phyloP scores from a whole-genome alignment of 352 stramenopile species.

The Saprolegnia parasitica region DNA sequence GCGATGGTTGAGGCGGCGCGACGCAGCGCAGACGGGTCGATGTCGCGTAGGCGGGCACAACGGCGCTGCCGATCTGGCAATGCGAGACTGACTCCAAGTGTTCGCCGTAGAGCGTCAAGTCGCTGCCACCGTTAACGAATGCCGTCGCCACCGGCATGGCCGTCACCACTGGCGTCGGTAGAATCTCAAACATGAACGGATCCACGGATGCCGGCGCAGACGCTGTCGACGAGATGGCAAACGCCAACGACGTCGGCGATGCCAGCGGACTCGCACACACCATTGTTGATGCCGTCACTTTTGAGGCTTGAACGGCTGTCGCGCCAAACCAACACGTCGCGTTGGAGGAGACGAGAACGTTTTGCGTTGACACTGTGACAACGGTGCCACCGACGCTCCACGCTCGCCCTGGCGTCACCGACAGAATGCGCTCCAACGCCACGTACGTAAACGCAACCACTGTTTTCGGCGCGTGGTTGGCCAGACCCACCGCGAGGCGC shows the following conservation, averaged over 20 bases:
- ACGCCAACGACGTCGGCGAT: slow-evolving; percentile 33
- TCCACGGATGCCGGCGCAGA: slow-evolving; percentile 34
- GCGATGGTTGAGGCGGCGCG: neutral
- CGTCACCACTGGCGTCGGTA: slow-evolving; percentile 11
- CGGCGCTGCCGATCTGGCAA: slow-evolving; percentile 59
- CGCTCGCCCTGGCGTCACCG: slow-evolving; percentile 35
- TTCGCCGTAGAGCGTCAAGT: slow-evolving; percentile 44
- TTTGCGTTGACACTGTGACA: slow-evolving; percentile 38
- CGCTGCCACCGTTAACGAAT: slow-evolving; percentile 37
- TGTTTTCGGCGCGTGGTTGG: neutral
- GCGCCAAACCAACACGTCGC: slow-evolving; percentile 61
- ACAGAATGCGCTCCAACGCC: slow-evolving; percentile 42
- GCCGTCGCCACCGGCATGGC: slow-evolving; percentile 11
- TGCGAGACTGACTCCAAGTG: slow-evolving; percentile 52
- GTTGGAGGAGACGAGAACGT: slow-evolving; percentile 37
- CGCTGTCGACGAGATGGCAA: neutral
- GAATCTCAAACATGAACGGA: slow-evolving; percentile 29
- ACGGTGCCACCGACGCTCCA: slow-evolving; percentile 36
- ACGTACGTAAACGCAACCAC: slow-evolving; percentile 40
- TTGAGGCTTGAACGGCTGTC: slow-evolving; percentile 6
- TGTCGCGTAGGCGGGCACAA: slow-evolving; percentile 31
- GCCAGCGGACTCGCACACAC: slow-evolving; percentile 37
- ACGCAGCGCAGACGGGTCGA: neutral
- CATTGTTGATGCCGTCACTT: slow-evolving; percentile 55
- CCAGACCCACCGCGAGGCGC: neutral